phyloP scores from a whole-genome alignment of 2,329 filamentous ascomycete genomes.

The Colletotrichum chlorophyti region DNA sequence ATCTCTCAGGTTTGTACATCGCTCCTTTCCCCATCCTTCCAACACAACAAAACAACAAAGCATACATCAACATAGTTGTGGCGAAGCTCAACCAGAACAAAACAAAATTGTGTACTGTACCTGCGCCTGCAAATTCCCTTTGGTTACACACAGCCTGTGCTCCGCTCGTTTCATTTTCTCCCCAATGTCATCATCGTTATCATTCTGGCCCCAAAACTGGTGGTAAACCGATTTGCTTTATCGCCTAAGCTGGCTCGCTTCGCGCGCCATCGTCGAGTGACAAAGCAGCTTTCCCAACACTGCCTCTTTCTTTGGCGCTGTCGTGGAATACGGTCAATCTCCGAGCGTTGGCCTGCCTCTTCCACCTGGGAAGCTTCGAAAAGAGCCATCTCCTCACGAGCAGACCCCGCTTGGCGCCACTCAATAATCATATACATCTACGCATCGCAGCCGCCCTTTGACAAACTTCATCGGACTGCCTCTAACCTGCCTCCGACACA shows the following conservation, averaged over 20 bases:
- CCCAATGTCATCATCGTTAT: not conserved
- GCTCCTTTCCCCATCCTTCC: not conserved
- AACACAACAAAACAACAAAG: not conserved
- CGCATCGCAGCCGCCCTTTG: constrained; percentile 21
- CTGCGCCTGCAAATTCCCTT: constrained; percentile 7
- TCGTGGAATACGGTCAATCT: not conserved
- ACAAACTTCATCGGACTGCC: not conserved
- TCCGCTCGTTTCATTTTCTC: not conserved
- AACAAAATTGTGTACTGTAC: not conserved
- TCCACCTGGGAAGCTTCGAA: constrained; percentile 14
- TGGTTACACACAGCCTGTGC: constrained; percentile 16
- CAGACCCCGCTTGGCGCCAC: constrained; percentile 20
- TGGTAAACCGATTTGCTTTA: too few relatives aligned
- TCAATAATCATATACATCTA: constrained; percentile 21
- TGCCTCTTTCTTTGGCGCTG: constrained; percentile 13
- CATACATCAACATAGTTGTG: constrained; percentile 3
- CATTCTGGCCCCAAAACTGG: constrained; percentile 2
- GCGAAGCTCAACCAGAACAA: not conserved
- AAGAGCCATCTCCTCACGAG: not conserved
- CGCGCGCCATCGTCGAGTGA: constrained; percentile 12
- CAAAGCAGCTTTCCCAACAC: constrained; percentile 24
- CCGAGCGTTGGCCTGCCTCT: constrained; percentile 1
- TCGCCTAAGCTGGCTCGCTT: not conserved
- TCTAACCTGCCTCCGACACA: constrained; percentile 4
- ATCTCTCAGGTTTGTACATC: constrained; percentile 14